Conservation (phyloP, 169 alveolate genomes). For the Plasmodium blacklocki region DNA sequence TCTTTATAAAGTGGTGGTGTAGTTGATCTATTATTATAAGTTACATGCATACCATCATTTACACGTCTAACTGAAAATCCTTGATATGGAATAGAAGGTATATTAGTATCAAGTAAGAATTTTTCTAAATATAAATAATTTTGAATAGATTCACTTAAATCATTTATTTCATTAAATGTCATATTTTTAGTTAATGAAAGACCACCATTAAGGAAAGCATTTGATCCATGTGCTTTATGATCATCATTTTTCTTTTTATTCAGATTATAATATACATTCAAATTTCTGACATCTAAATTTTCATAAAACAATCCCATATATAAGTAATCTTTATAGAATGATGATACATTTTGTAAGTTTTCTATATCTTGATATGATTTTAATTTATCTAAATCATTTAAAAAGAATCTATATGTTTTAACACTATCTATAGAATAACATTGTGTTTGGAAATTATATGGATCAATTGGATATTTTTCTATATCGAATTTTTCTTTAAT, state of each 20-base stretch:
- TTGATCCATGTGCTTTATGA: neutral
- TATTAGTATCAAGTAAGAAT: slow-evolving; percentile 17
- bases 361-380: slow-evolving; percentile 10
- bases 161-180: slow-evolving; percentile 1
- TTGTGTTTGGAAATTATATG: slow-evolving; percentile 34
- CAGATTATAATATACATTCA: slow-evolving; percentile 19
- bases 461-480: slow-evolving; percentile 20
- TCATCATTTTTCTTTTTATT: neutral
- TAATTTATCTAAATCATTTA: slow-evolving; percentile 11
- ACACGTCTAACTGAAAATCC: slow-evolving; percentile 9
- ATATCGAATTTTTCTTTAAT: slow-evolving; percentile 8
- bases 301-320: slow-evolving; percentile 42
- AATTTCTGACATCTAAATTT: slow-evolving; percentile 18
- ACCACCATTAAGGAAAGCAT: slow-evolving; percentile 14
- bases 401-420: slow-evolving; percentile 15
- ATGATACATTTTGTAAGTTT: neutral
- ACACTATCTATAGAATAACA: slow-evolving; percentile 36
- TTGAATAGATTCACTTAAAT: slow-evolving; percentile 16
- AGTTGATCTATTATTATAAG: slow-evolving; percentile 51
- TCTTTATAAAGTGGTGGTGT: slow-evolving; percentile 52
- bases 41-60: neutral
- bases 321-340: slow-evolving; percentile 47
- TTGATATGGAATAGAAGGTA: slow-evolving; percentile 54
- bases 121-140: slow-evolving; percentile 65
- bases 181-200: neutral